Conservation (phyloP, 2,329 filamentous ascomycete genomes). For the Paecilomyces sp. region DNA sequence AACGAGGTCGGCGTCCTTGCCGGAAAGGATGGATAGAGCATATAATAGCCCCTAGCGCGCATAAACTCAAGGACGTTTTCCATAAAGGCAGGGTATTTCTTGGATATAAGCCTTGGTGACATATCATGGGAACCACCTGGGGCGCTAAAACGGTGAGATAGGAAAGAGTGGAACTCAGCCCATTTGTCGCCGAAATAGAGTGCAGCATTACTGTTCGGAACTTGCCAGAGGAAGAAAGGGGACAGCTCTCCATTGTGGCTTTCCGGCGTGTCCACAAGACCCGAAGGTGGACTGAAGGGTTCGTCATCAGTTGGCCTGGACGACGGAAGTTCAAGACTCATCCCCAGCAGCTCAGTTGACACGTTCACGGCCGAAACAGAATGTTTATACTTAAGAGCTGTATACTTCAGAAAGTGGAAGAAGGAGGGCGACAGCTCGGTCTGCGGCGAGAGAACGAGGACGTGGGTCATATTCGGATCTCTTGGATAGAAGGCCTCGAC, state of each 20-base stretch:
- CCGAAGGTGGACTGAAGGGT: constrained; percentile 44
- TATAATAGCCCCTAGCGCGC: constrained; percentile 67
- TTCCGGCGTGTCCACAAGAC: neutral
- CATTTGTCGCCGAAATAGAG: constrained; percentile 82
- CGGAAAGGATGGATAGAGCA: constrained; percentile 64
- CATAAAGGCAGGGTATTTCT: constrained; percentile 66
- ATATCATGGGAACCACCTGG: constrained; percentile 15
- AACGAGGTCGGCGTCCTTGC: constrained; percentile 46
- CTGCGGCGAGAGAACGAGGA: constrained; percentile 78
- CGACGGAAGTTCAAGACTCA: constrained; percentile 70
- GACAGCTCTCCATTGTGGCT: constrained; percentile 18
- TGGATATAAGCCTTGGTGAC: constrained; percentile 53
- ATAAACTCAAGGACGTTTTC: constrained; percentile 73
- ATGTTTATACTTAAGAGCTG: constrained; percentile 69
- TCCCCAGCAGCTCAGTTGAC: constrained; percentile 59
- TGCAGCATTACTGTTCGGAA: constrained; percentile 72
- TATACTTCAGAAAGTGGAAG: constrained; percentile 78
- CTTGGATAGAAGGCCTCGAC: constrained; percentile 83
- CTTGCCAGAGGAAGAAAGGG: constrained; percentile 74
- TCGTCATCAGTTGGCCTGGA: constrained; percentile 45
- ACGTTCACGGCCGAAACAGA: constrained; percentile 44
- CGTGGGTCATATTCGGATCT: constrained; percentile 57
- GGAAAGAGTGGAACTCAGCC: constrained; percentile 75
- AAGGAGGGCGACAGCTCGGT: constrained; percentile 73
- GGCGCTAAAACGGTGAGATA: constrained; percentile 53